Conservation (phyloP, 495 filamentous ascomycete genomes). For the Aeminium ludgeri region DNA sequence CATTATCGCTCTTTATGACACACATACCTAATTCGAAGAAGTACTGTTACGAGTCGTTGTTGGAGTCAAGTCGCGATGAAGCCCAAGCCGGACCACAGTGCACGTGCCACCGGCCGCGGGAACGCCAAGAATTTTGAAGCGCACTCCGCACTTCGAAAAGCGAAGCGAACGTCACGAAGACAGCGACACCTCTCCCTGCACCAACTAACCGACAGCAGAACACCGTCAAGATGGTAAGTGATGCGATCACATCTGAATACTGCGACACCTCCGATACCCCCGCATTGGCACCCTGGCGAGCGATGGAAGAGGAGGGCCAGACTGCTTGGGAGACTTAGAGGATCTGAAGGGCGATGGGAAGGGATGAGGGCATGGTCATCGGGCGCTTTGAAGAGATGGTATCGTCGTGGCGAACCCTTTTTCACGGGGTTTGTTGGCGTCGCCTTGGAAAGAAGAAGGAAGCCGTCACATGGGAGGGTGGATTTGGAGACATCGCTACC, state of each 20-base stretch:
- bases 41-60: too few relatives aligned
- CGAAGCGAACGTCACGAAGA: neutral
- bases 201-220: neutral
- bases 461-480: neutral
- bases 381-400: neutral
- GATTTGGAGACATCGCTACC: neutral
- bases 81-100: too few relatives aligned
- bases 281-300: neutral
- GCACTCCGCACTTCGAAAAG: too few relatives aligned
- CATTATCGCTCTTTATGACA: too few relatives aligned
- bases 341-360: neutral
- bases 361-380: neutral
- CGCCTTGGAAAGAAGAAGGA: neutral
- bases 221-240: conserved; percentile 3
- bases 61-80: too few relatives aligned
- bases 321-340: too few relatives aligned
- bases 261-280: neutral
- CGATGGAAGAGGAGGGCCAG: too few relatives aligned
- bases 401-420: neutral
- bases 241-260: neutral
- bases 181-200: neutral
- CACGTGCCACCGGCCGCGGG: too few relatives aligned
- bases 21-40: too few relatives aligned
- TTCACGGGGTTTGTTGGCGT: neutral
- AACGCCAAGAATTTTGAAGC: too few relatives aligned